Conservation (phyloP, 2,329 filamentous ascomycete species). For the Stemphylium beticola region DNA sequence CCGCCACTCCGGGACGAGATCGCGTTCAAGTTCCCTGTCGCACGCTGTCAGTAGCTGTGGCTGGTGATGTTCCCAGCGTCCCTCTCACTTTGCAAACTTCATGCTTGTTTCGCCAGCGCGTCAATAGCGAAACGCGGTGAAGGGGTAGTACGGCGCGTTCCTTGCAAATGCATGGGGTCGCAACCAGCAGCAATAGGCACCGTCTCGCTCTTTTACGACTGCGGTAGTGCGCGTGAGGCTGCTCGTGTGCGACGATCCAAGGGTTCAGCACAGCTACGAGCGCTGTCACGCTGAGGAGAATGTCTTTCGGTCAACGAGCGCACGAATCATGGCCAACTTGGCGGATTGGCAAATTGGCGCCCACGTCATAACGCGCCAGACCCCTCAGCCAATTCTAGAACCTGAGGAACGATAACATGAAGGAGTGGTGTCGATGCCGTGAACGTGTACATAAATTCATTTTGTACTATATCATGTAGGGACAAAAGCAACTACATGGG, state of each 20-base stretch:
- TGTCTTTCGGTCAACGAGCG: background rate
- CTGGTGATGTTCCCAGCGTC: conserved; percentile 21
- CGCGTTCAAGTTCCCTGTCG: conserved; percentile 77
- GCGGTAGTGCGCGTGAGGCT: background rate
- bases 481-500: background rate
- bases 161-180: background rate
- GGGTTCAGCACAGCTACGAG: conserved; percentile 1
- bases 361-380: conserved; percentile 11
- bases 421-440: too few species aligned
- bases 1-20: conserved; percentile 93
- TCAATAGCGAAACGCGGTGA: conserved; percentile 4
- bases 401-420: too few species aligned
- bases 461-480: too few species aligned
- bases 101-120: conserved; percentile 45
- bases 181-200: background rate
- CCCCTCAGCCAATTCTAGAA: background rate
- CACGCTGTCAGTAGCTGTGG: conserved; percentile 17
- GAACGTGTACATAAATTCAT: too few species aligned
- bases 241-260: background rate
- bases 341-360: conserved; percentile 8
- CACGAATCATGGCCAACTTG: conserved; percentile 20
- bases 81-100: conserved; percentile 68
- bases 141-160: background rate
- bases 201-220: background rate
- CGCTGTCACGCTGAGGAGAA: background rate